Base-by-base conservation (phyloP, 2,329 filamentous ascomycete genomes). In the Cytospora piceicola region DNA sequence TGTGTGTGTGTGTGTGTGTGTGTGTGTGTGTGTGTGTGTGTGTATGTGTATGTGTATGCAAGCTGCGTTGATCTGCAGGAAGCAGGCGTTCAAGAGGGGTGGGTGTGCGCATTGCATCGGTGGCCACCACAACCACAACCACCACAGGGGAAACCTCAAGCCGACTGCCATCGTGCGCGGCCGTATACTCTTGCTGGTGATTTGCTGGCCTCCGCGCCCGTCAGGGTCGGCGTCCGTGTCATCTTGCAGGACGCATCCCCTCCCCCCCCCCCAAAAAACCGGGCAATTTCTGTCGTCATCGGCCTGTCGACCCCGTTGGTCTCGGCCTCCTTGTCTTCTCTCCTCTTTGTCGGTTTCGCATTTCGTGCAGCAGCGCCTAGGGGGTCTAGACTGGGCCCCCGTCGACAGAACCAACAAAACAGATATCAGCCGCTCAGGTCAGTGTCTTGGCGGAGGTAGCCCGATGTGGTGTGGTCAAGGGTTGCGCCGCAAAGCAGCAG, bases 61-160 rank as follows among this genome's bases (percentile, higher is more conserved):
- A 11, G 15, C 30, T 65, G 58, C 42, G 39, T 14, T 53, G 29
- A 60, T 53, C 53, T 55, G 58, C 58, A 52, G 63, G 42, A 32
- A 51, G 51, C 22, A 49, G 39, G 32, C 11, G 32, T 34, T 8
- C 2, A 24, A 22, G 29, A n/a, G 52, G 22, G 49, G 49, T 24
- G 55, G 24, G 49, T 20, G 51, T 15, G 46, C 29, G 24, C 5
- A n/a, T 11, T 55, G 52, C 60, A 52, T 29, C 27, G 49, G 46
- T 30, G n/a, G 36, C 51, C 51, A 30, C 11, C 8, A 46, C 60
- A 34, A 24, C 27, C 52, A 46, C 52, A 30, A 34, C 7, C 32
- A 34, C 32, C 32, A 34, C 32, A 34, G 8, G 11, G n/a, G n/a
- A n/a, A n/a, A 8, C 32, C 32, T 34, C 32, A 34, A 34, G 11